Evolutionary conservation across 352 stramenopile genomes (phyloP).

Genomic region (Phytophthora rubi): DNA sequence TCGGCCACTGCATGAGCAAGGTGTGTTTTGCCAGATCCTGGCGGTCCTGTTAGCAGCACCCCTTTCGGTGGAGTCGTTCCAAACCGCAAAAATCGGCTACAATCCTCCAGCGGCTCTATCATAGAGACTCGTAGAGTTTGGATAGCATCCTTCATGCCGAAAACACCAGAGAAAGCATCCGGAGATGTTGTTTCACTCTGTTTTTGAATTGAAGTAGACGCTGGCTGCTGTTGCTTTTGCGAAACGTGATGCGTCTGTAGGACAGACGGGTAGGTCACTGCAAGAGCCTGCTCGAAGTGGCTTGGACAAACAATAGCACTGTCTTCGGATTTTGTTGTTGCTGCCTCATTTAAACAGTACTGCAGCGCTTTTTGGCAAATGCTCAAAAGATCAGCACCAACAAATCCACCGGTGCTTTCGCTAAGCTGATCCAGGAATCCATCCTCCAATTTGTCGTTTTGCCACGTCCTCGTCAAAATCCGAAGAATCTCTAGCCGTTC

Average conservation of each 20-base stretch:
- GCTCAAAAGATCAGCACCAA: constrained; percentile 83
- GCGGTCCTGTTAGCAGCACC: constrained; percentile 98
- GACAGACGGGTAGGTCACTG: constrained; percentile 93
- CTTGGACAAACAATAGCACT: constrained; percentile 24
- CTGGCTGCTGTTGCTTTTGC: constrained; percentile 47
- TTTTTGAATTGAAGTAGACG: constrained; percentile 40
- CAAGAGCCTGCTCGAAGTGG: constrained; percentile 90
- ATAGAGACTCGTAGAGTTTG: constrained; percentile 96
- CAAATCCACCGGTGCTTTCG: constrained; percentile 96
- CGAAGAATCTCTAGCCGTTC: constrained; percentile 93
- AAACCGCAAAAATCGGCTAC: constrained; percentile 96
- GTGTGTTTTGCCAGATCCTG: constrained; percentile 98
- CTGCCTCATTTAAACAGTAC: constrained; percentile 56
- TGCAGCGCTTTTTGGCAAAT: constrained; percentile 81
- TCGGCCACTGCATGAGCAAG: constrained; percentile 78
- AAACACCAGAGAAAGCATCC: constrained; percentile 85
- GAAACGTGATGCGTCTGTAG: constrained; percentile 96
- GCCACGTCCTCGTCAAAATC: constrained; percentile 91
- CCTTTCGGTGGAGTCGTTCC: constrained; percentile 96
- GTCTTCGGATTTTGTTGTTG: not conserved
- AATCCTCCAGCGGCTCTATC: constrained; percentile 97
- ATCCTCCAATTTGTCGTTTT: constrained; percentile 38
- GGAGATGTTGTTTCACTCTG: constrained; percentile 1
- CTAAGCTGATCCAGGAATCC: constrained; percentile 92
- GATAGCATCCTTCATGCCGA: constrained; percentile 97